Percentiles rank a stretch among this genome's conserved stretches.
phyloP scores from a whole-genome alignment of 176 grass and related monocot genomes.

The Secale cereale region DNA sequence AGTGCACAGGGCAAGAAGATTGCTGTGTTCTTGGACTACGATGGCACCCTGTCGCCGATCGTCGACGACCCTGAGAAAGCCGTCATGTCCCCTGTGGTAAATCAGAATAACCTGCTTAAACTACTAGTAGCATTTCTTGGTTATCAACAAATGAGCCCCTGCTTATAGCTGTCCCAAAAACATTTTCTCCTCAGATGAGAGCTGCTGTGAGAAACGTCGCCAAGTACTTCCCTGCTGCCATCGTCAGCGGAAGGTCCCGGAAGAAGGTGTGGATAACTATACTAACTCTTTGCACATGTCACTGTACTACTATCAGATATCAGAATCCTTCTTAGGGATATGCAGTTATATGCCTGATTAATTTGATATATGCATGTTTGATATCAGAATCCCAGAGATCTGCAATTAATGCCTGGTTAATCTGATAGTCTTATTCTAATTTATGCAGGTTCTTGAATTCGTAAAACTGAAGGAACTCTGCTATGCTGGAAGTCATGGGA shows the following conservation, averaged over 20 bases:
- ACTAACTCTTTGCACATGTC: background rate
- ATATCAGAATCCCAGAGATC: background rate
- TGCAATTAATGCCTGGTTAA: background rate
- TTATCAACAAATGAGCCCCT: background rate
- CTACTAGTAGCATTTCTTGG: background rate
- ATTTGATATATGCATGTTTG: background rate
- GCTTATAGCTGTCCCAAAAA: background rate
- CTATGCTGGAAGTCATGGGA: constrained; percentile 97
- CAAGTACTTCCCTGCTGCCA: constrained; percentile 77
- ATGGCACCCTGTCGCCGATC: constrained; percentile 77
- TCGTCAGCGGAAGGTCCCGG: constrained; percentile 92
- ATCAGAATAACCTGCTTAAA: background rate
- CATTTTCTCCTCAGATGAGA: constrained; percentile 58
- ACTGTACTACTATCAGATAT: background rate
- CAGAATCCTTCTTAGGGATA: background rate
- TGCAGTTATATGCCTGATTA: background rate
- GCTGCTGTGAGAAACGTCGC: constrained; percentile 68
- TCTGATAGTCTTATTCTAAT: background rate
- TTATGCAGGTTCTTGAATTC: constrained; percentile 79
- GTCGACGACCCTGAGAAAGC: constrained; percentile 90
- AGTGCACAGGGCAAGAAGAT: constrained; percentile 64
- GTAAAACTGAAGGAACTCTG: constrained; percentile 81
- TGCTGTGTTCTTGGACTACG: constrained; percentile 82
- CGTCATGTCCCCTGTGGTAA: constrained; percentile 74
- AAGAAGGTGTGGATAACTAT: constrained; percentile 49